Evolutionary conservation across 306 rosid species (phyloP), one percentile per base, ranked within the genome.

Genomic region (Cyclanthera cordifolia): DNA sequence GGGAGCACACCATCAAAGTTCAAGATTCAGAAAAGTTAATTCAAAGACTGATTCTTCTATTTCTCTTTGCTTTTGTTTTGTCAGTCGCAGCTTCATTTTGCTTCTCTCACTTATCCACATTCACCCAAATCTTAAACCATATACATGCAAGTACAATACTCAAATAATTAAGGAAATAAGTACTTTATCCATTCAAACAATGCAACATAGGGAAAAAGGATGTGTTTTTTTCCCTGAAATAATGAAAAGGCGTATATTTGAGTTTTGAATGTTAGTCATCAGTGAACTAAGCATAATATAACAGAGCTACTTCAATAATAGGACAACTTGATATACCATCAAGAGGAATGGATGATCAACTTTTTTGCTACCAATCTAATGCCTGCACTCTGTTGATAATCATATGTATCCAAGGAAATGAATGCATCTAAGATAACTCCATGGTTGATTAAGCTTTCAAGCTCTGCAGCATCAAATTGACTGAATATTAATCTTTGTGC

Each of bases 331-430:
- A 45, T 6, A 24, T 14, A 8, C 60, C 53, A 79, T 80, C 75
- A 70, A 45, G 67, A 76, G 69, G 82, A 77, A 79, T 82, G 85
- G 76, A 94, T 85, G 50, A 81, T 82, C 95, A 94, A 71, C 78
- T 85, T 90, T 69, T 85, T 83, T 28, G 96, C 86, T 76, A 90
- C 90, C 86, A 94, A 72, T 45, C 80, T 82, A 69, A 94, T 83
- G 80, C 97, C 99, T 60, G 99, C 97, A 69, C 75, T 81, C 80
- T 90, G 95, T 74, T 79, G 88, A 82, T 81, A 88, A 72, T 94
- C 95, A 30, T 94, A 94, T 11, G 78, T 75, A 73, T 90, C 95
- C 75, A 94, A 79, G 76, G 96, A 86, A 79, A 94, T 86, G 75
- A 81, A 77, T 39, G 94, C 92, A 81, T 94, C 99, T 51, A 94